phyloP scores from a whole-genome alignment of 176 grass and related monocot species.

The Lolium multiflorum region DNA sequence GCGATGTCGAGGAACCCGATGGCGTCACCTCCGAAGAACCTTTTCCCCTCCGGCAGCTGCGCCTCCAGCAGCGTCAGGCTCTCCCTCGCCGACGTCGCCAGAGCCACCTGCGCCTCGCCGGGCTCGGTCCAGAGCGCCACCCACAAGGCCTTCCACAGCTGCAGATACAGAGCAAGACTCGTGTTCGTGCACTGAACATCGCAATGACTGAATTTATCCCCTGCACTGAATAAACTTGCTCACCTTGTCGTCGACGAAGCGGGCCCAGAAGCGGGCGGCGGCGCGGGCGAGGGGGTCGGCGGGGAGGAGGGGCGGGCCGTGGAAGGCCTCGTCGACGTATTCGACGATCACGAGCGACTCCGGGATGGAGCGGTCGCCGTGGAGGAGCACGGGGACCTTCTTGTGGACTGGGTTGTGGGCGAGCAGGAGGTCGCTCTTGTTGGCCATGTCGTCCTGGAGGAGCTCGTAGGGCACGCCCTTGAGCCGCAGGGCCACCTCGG shows the following conservation, averaged over 20 bases:
- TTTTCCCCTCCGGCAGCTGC: neutral
- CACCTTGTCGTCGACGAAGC: conserved; percentile 5
- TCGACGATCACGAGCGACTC: conserved; percentile 57
- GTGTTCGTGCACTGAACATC: neutral
- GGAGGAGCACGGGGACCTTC: conserved; percentile 57
- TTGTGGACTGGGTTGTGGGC: conserved; percentile 50
- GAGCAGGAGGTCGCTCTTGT: conserved; percentile 55
- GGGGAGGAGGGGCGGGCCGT: neutral
- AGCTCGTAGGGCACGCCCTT: conserved; percentile 24
- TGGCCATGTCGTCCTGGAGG: neutral
- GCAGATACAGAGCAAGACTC: neutral
- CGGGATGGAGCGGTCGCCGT: conserved; percentile 21
- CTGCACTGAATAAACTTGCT: neutral
- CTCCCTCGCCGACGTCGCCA: neutral
- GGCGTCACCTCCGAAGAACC: conserved; percentile 1
- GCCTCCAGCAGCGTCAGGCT: neutral
- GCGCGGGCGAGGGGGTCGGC: neutral
- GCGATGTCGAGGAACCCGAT: conserved; percentile 2
- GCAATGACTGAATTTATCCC: neutral
- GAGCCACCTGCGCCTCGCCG: neutral
- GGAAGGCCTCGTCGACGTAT: conserved; percentile 53
- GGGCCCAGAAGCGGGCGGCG: conserved; percentile 3
- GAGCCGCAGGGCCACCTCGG: neutral
- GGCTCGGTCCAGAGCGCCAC: neutral
- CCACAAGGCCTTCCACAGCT: neutral